Conservation (phyloP, 345 rosid species). For the Eucalyptus coolabah region DNA sequence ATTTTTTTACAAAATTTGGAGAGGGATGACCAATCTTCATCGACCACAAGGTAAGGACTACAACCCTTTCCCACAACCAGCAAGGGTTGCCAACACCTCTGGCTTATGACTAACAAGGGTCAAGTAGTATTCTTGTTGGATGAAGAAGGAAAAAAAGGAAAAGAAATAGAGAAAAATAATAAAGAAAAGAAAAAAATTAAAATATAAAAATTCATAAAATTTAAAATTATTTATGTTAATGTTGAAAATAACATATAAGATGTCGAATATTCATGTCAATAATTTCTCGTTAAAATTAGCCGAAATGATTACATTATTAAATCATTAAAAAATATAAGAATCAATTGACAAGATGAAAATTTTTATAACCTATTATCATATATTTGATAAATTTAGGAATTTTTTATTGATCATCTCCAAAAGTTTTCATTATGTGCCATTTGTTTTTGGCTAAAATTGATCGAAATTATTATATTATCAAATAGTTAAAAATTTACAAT, state of each 20-base stretch:
- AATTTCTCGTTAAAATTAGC: rapidly evolving
- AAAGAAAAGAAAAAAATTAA: too few relatives aligned
- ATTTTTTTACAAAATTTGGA: background rate
- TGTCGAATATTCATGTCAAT: rapidly evolving
- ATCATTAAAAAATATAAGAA: too few relatives aligned
- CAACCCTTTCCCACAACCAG: rapidly evolving
- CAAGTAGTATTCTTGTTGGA: rapidly evolving
- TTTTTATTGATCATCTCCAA: background rate
- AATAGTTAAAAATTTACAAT: rapidly evolving
- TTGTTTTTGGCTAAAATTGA: rapidly evolving
- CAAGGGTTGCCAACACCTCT: rapidly evolving
- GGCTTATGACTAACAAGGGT: background rate
- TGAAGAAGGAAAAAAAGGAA: background rate
- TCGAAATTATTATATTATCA: background rate
- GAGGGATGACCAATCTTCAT: rapidly evolving
- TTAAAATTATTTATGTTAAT: background rate
- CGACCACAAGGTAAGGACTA: rapidly evolving
- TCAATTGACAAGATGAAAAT: too few relatives aligned
- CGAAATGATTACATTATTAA: background rate
- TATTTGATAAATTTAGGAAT: background rate
- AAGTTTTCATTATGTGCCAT: too few relatives aligned
- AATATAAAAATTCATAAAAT: too few relatives aligned
- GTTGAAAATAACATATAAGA: background rate
- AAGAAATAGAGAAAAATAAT: too few relatives aligned
- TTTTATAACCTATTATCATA: background rate